Evolutionary conservation across 257 asterid genomes (phyloP).

Genomic region (Rauvolfia tetraphylla): DNA sequence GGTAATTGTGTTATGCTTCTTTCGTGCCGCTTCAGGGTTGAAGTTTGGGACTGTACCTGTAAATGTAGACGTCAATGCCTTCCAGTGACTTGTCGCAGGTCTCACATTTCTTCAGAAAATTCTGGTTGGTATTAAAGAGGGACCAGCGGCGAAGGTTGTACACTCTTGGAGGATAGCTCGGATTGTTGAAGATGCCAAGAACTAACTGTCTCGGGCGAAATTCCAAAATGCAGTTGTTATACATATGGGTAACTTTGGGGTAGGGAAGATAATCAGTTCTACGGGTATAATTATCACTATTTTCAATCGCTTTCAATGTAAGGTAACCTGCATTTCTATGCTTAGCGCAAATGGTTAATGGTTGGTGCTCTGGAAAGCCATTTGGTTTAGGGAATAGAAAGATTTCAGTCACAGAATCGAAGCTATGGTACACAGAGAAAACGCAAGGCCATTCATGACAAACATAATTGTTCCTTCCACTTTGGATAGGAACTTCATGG

Average conservation of each 20-base stretch:
- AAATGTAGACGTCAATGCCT: constrained; percentile 12
- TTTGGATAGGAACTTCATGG: neutral
- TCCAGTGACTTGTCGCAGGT: constrained; percentile 9
- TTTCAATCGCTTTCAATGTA: constrained; percentile 16
- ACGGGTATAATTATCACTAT: constrained; percentile 23
- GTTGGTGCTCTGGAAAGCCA: neutral
- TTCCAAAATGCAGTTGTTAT: constrained; percentile 25
- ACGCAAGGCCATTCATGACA: constrained; percentile 5
- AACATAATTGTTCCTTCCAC: neutral
- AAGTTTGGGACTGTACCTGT: constrained; percentile 19
- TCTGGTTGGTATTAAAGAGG: neutral
- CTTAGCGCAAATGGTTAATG: constrained; percentile 23
- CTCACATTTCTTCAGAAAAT: constrained; percentile 16
- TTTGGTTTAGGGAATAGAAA: neutral
- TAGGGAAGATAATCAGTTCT: neutral
- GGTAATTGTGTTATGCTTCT: too few relatives aligned
- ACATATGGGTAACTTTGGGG: constrained; percentile 22
- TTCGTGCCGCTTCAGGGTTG: neutral
- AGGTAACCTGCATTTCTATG: constrained; percentile 29
- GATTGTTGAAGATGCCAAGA: neutral
- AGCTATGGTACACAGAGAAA: neutral
- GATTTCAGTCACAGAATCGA: neutral
- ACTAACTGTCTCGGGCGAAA: constrained; percentile 16
- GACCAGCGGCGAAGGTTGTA: neutral
- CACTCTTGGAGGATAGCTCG: neutral